Evolutionary conservation across 2,329 filamentous ascomycete species (phyloP).

Genomic region (Fusarium veterinarium): DNA sequence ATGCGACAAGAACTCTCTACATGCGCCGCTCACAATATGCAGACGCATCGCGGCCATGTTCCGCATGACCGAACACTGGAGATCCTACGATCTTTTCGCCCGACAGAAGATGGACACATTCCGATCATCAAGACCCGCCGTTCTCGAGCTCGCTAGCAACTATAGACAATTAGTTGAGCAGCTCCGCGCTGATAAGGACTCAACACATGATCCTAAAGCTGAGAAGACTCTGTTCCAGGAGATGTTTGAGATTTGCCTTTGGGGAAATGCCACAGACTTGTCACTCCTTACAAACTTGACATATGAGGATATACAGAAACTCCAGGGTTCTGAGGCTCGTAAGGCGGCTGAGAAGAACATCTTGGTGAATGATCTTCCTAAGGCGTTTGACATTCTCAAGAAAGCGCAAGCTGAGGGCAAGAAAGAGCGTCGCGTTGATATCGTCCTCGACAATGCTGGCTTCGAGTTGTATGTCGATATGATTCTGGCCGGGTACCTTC

Average conservation of each 20-base stretch:
- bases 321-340: slow-evolving; percentile 88
- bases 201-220: slow-evolving; percentile 70
- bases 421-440: slow-evolving; percentile 83
- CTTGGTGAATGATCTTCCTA: slow-evolving; percentile 83
- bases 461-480: slow-evolving; percentile 98
- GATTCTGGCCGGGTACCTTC: slow-evolving; percentile 88
- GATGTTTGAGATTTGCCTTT: slow-evolving; percentile 96
- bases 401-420: slow-evolving; percentile 72
- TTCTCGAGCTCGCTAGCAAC: slow-evolving; percentile 82
- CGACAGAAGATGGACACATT: slow-evolving; percentile 93
- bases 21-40: neutral
- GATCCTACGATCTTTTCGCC: slow-evolving; percentile 87
- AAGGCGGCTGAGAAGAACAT: slow-evolving; percentile 93
- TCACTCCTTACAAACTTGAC: slow-evolving; percentile 89
- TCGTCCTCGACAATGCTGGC: slow-evolving; percentile 95
- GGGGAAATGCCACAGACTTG: slow-evolving; percentile 96
- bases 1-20: neutral
- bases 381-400: slow-evolving; percentile 76
- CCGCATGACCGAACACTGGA: slow-evolving; percentile 82
- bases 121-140: slow-evolving; percentile 87
- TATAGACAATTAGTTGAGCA: slow-evolving; percentile 80
- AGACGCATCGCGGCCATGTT: slow-evolving; percentile 85
- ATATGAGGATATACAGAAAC: slow-evolving; percentile 96
- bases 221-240: slow-evolving; percentile 86
- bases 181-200: slow-evolving; percentile 65